Base-by-base conservation (phyloP, 1,284 basidiomycete species). In the Rhodotorula sp. region DNA sequence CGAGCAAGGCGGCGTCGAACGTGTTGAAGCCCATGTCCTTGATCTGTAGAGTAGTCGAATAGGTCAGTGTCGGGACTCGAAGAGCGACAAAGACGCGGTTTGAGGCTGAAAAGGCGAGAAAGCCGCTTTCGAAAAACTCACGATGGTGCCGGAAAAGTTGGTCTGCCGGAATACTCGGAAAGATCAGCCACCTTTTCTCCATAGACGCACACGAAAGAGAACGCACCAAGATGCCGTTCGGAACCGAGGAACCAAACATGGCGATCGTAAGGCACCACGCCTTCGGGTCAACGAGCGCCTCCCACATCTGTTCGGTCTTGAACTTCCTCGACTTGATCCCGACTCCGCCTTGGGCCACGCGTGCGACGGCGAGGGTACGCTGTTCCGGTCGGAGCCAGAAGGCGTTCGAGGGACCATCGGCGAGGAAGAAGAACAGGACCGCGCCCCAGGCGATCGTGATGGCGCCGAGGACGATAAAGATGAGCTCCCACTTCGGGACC, bases 381-480 rank as follows among this genome's bases (percentile, higher is more conserved):
- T 79, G 73, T n/a, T 79, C 75, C 47, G 76, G 67, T 62, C 78
- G 79, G 67, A 81, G 76, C 78, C 78, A 81, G 57, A 71, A 74
- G 16, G 80, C 80, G 57, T 79, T 78, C 20, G 77, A 75, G 10
- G 81, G 81, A 23, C 77, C 76, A 59, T 81, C 80, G 62, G 80
- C 78, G 46, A 81, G 74, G 77, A 79, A 80, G 76, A 81, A 80
- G 73, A 72, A 81, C 34, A 80, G 76, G 56, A 78, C 62, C 46
- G 78, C 52, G 31, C 78, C 79, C 69, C 79, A 78, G 3, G 58
- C 68, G 61, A 80, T 73, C 21, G 80, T 81, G 57, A 77, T 39
- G n/a, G 74, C 66, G 6, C 81, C 81, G 52, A 81, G 76, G 56
- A 81, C 78, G 75, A 79, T 78, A 73, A 81, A 81, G 68, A 81